Conservation (phyloP, 768 basidiomycete species). For the Psilocybe azurescens region DNA sequence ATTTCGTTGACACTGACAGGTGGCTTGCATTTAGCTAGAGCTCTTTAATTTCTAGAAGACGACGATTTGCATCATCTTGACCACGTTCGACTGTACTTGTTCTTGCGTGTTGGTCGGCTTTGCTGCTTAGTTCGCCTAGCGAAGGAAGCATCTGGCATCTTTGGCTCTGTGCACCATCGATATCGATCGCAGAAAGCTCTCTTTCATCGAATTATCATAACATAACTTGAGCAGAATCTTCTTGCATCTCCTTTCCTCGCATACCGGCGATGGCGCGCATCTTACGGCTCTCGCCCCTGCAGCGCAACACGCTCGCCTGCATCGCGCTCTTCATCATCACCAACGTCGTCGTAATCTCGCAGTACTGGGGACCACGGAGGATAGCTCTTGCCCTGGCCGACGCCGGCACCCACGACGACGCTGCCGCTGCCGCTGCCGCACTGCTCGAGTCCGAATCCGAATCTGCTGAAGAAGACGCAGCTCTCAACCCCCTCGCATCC, state of each 20-base stretch:
- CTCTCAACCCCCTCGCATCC: conserved; percentile 29
- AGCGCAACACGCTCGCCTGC: conserved; percentile 8
- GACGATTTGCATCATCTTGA: background rate
- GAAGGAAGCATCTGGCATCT: background rate
- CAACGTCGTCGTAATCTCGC: conserved; percentile 10
- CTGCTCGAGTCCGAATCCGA: background rate
- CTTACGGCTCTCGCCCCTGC: conserved; percentile 10
- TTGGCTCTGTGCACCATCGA: background rate
- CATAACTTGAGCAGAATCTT: too few species aligned
- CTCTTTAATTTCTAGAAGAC: background rate
- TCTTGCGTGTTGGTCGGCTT: background rate
- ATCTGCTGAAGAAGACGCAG: background rate
- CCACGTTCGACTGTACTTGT: too few species aligned
- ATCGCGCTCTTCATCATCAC: conserved; percentile 6
- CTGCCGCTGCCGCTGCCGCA: background rate
- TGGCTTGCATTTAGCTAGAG: background rate
- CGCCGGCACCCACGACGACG: background rate
- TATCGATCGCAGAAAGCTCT: background rate
- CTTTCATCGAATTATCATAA: background rate
- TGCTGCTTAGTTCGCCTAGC: background rate
- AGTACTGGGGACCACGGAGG: conserved; percentile 5
- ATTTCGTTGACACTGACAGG: background rate
- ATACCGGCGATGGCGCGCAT: conserved; percentile 8
- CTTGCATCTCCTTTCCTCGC: background rate
- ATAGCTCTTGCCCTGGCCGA: conserved; percentile 8